Evolutionary conservation across 306 rosid species (phyloP).

Genomic region (Styphnolobium japonicum): DNA sequence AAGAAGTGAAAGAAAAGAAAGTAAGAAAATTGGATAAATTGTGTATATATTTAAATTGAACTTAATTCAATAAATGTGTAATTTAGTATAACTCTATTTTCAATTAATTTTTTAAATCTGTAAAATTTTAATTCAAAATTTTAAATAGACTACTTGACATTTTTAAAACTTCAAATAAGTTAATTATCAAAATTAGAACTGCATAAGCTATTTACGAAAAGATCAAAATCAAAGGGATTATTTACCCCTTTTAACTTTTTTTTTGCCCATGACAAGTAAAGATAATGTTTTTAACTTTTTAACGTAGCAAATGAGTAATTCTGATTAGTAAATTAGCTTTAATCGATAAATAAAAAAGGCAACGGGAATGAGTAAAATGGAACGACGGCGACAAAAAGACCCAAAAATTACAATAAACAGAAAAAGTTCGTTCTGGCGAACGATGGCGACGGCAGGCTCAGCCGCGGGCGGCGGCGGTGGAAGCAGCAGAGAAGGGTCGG

Average conservation of each 20-base stretch:
- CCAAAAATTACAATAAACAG: not conserved
- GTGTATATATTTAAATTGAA: too few relatives aligned
- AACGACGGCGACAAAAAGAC: constrained; percentile 4
- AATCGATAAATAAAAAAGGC: not conserved
- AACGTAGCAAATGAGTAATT: not conserved
- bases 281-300: too few relatives aligned
- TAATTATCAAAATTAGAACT: too few relatives aligned
- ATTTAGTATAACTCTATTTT: too few relatives aligned
- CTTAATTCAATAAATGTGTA: too few relatives aligned
- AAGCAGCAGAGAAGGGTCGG: constrained; percentile 52
- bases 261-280: not conserved
- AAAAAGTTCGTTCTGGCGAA: constrained; percentile 21
- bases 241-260: not conserved
- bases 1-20: too few relatives aligned
- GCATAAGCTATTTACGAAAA: not conserved
- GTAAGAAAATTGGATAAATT: too few relatives aligned
- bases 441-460: constrained; percentile 51
- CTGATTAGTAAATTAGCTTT: not conserved
- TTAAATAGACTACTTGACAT: too few relatives aligned
- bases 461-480: constrained; percentile 18
- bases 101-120: too few relatives aligned
- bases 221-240: not conserved
- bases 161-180: too few relatives aligned
- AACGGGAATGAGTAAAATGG: not conserved
- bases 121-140: too few relatives aligned